A percentile compares a stretch with the other conserved stretches of the same genome.
Conservation (phyloP, 2,329 filamentous ascomycete species). For the Stachybotrys chartarum region DNA sequence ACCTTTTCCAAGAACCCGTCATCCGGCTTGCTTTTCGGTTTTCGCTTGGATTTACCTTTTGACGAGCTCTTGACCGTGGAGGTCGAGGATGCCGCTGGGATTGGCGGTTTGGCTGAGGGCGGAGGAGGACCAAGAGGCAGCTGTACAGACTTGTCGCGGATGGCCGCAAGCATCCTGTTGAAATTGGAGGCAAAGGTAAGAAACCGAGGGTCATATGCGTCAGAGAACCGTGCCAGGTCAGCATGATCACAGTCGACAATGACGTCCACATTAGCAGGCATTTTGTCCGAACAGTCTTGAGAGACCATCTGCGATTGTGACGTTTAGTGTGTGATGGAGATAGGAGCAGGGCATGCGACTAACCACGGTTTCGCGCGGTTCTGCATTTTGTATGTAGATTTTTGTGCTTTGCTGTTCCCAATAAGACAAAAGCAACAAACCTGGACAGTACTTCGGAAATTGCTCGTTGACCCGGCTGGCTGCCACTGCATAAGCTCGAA, state of each 20-base stretch:
- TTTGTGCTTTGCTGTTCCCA: conserved; percentile 7
- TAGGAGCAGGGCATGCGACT: background rate
- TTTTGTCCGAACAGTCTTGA: background rate
- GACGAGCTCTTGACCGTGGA: background rate
- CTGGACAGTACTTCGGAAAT: conserved; percentile 4
- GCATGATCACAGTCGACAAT: conserved; percentile 10
- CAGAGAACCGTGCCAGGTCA: conserved; percentile 10
- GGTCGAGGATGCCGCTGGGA: too few species aligned
- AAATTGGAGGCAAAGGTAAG: conserved; percentile 3
- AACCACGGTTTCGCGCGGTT: background rate
- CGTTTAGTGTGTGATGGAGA: background rate
- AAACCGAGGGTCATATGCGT: conserved; percentile 6
- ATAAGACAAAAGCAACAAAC: conserved; percentile 4
- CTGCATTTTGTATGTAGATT: background rate
- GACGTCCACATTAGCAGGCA: conserved; percentile 3
- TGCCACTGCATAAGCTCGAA: conserved; percentile 12
- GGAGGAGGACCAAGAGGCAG: background rate
- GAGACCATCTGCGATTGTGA: background rate
- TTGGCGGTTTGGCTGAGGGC: too few species aligned
- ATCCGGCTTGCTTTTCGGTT: background rate
- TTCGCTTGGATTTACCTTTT: background rate
- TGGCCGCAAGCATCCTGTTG: conserved; percentile 3
- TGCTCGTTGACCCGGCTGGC: conserved; percentile 10
- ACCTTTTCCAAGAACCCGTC: background rate
- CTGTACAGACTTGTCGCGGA: background rate